Base-by-base conservation (phyloP, 2,329 filamentous ascomycete genomes). In the Pseudophaeomoniella oleicola region DNA sequence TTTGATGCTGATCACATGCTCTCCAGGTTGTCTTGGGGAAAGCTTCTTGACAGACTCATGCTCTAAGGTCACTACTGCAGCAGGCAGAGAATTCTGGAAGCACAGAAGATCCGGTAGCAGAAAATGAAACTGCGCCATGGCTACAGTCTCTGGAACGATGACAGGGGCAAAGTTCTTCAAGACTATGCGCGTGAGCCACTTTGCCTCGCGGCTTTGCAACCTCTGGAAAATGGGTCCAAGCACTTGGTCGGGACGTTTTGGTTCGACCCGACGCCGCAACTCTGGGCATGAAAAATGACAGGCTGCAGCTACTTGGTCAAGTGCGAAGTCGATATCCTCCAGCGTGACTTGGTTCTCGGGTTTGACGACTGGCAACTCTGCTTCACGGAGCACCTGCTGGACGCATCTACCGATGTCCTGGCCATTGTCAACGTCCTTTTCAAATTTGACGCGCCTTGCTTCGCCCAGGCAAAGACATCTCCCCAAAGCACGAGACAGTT, bases 111-210 rank as follows among this genome's bases (percentile, higher is more conserved):
- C 67, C 0, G 82, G 81, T 0, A 93, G 62, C 1, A 80, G 59
- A 27, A 76, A 75, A 52, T 93, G 78, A 36, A 79, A 80, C 13
- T 63, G 64, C 10, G 60, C 59, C 33, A 81, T 65, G 0, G 83
- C 57, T 13, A 69, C 15, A 12, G 13, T 19, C 17, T 66, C 60
- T 15, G 85, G 73, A 2, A 92, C 50, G 2, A 69, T 53, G 0
- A 87, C 63, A 0, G 81, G 79, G n/a, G 69, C 65, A 40, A 78
- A 82, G 43, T 78, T 71, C 50, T 92, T 90, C 17, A 93, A 62
- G 4, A 94, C 65, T 18, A 94, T 62, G 3, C 87, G 71, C 0
- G 82, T 82, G 9, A 94, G 66, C 87, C 87, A 94, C 58, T 94
- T 94, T 3, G 78, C 80, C 50, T 93, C 82, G 31, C 65, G 63